Percentiles rank a stretch among this genome's conserved stretches.
phyloP scores from a whole-genome alignment of 169 alveolate species.

The Perkinsus marinus region DNA sequence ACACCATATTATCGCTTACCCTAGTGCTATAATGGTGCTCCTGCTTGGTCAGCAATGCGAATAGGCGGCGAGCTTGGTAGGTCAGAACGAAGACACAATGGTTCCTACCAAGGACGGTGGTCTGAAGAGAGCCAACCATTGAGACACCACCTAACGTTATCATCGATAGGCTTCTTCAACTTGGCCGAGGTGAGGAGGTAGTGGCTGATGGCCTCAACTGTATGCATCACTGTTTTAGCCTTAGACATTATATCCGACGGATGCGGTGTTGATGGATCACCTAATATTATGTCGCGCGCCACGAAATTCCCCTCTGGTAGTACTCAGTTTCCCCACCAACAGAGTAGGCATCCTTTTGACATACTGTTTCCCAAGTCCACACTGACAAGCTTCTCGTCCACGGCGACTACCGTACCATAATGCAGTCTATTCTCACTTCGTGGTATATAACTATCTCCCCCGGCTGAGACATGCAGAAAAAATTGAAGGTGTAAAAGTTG shows the following conservation, averaged over 20 bases:
- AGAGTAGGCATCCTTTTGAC: background rate
- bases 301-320: background rate
- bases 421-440: background rate
- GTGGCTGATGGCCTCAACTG: background rate
- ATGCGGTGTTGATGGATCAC: background rate
- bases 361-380: background rate
- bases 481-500: too few relatives aligned
- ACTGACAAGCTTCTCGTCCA: background rate
- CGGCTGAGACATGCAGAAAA: too few relatives aligned
- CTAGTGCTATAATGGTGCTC: background rate
- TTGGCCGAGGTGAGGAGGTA: background rate
- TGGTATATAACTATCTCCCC: background rate
- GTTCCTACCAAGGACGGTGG: background rate
- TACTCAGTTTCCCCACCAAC: background rate
- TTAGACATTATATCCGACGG: background rate
- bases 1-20: too few relatives aligned
- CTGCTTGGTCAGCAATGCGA: background rate
- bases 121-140: too few relatives aligned
- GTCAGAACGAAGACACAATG: background rate
- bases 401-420: background rate
- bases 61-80: background rate
- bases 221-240: background rate
- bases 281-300: background rate
- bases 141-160: background rate
- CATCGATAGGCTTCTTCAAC: background rate